A percentile compares a stretch with the other conserved stretches of the same genome.
These are phyloP conservation scores for Cystofilobasidium bisporidii DNA, from an alignment of 768 basidiomycete species.

Conservation along the genomic window DNA sequence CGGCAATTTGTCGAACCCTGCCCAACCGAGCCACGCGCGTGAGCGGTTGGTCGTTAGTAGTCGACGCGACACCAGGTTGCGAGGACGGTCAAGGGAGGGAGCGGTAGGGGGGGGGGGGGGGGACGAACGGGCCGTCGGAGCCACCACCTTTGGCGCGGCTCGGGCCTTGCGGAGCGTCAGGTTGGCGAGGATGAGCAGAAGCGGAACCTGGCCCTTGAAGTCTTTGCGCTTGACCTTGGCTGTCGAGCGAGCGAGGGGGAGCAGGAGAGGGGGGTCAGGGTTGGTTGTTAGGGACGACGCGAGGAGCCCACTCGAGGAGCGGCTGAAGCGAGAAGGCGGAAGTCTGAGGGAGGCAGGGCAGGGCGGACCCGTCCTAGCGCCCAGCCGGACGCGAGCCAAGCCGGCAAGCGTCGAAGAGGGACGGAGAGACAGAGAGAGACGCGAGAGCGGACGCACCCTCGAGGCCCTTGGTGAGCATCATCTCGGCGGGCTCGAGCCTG, in stretches of 20 bases:
- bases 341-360: no score
- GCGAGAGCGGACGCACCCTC: constrained; percentile 35
- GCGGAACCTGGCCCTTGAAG: constrained; percentile 48
- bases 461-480: constrained; percentile 54
- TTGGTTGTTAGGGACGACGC: no score
- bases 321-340: no score
- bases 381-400: no score
- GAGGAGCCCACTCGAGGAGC: no score
- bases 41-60: no score
- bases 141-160: constrained; percentile 68
- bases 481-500: constrained; percentile 63
- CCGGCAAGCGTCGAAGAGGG: no score
- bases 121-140: constrained; percentile 62
- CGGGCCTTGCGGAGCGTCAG: constrained; percentile 70
- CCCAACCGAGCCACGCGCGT: no score
- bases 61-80: no score
- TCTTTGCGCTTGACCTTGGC: constrained; percentile 34
- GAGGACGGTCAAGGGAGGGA: constrained; percentile 10
- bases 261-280: not conserved
- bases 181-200: constrained; percentile 76
- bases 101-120: not conserved
- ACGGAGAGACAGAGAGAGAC: not conserved
- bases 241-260: constrained; percentile 43
- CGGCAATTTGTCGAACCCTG: constrained; percentile 37
- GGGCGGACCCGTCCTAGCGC: no score